A percentile compares a stretch with the other conserved stretches of the same genome.
Evolutionary conservation across 2,329 filamentous ascomycete species (phyloP).

Genomic region (Trichoderma sp.): DNA sequence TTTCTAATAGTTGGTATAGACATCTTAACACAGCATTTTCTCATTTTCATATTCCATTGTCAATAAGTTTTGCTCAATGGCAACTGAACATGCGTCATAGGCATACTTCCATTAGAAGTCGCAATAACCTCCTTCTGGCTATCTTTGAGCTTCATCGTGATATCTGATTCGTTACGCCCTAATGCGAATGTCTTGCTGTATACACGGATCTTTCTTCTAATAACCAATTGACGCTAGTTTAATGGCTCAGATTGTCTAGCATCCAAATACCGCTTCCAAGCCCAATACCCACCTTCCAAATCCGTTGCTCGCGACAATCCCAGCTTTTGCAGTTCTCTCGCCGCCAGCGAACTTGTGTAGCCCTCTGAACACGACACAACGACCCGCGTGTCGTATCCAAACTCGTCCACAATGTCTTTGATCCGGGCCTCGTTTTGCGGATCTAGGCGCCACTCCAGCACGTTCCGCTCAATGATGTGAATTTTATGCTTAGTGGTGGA

Average conservation of each 20-base stretch:
- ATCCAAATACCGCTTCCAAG: slow-evolving; percentile 17
- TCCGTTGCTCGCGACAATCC: slow-evolving; percentile 18
- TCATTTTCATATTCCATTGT: not conserved
- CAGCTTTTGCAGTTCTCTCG: slow-evolving; percentile 18
- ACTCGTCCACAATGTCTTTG: slow-evolving; percentile 20
- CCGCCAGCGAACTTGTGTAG: slow-evolving; percentile 20
- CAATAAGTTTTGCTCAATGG: not conserved
- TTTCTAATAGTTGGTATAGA: not conserved
- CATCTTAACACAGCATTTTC: not conserved
- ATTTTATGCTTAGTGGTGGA: slow-evolving; percentile 7
- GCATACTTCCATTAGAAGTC: not conserved
- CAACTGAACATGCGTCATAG: not conserved
- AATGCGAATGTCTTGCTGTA: not conserved
- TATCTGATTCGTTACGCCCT: not conserved
- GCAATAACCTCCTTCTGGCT: not conserved
- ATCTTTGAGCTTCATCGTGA: no score
- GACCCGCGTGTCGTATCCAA: slow-evolving; percentile 20
- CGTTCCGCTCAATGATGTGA: slow-evolving; percentile 20
- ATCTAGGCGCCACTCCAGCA: slow-evolving; percentile 21
- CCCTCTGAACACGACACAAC: slow-evolving; percentile 20
- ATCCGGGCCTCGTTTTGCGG: slow-evolving; percentile 18
- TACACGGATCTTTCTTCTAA: not conserved
- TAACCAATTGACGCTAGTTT: not conserved
- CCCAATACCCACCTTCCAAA: slow-evolving; percentile 19
- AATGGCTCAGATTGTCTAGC: not conserved